These are phyloP conservation scores for Cephaloascus fragrans DNA, from an alignment of 805 yeast species.

Conservation along the genomic window DNA sequence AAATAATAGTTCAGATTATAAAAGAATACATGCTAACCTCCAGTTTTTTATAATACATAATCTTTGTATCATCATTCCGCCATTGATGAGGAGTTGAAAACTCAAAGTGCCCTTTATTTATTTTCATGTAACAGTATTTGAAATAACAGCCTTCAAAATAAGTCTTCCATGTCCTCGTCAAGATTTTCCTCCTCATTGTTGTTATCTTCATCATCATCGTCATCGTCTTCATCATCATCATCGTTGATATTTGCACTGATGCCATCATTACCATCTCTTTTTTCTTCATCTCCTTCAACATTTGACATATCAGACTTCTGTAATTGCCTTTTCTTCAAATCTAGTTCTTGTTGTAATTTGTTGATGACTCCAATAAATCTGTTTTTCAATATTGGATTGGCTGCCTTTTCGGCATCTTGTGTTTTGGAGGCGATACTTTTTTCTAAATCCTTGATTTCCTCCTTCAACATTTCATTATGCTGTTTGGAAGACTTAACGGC, in stretches of 20 bases:
- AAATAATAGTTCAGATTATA: too few species aligned
- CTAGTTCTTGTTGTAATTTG: slow-evolving; percentile 73
- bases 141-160: too few species aligned
- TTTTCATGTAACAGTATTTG: too few species aligned
- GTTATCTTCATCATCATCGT: slow-evolving; percentile 6
- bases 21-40: too few species aligned
- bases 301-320: slow-evolving; percentile 8
- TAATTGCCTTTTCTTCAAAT: slow-evolving; percentile 65
- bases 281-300: slow-evolving; percentile 19
- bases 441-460: slow-evolving; percentile 79
- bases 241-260: slow-evolving; percentile 6
- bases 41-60: too few species aligned
- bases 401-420: slow-evolving; percentile 59
- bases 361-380: slow-evolving; percentile 76
- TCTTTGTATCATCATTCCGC: too few species aligned
- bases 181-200: slow-evolving; percentile 16
- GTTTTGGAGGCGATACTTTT: slow-evolving; percentile 66
- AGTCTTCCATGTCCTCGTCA: slow-evolving; percentile 18
- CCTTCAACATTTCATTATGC: slow-evolving; percentile 67
- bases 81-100: too few species aligned
- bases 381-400: slow-evolving; percentile 77
- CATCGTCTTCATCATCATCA: slow-evolving; percentile 6
- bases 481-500: slow-evolving; percentile 23
- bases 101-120: too few species aligned
- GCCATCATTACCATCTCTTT: too few species aligned